Conservation (phyloP, 148 eudicot genomes). For the Cornus florida region DNA sequence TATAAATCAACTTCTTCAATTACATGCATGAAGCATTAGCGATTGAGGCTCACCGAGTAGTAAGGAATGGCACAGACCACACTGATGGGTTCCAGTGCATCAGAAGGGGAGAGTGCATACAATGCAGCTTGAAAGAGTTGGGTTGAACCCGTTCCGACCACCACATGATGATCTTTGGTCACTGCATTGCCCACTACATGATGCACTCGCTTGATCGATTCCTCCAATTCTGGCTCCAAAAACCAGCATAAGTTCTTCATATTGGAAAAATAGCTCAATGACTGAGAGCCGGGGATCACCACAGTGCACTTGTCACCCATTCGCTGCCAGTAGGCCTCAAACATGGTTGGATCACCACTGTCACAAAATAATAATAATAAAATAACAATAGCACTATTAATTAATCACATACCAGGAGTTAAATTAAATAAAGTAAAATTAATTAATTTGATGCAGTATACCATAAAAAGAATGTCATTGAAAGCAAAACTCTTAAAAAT, state of each 20-base stretch:
- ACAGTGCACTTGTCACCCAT: constrained; percentile 41
- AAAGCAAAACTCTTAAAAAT: too few relatives aligned
- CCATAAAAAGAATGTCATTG: too few relatives aligned
- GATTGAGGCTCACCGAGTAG: constrained; percentile 52
- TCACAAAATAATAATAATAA: neutral
- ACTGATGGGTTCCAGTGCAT: constrained; percentile 27
- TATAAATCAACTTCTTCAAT: neutral
- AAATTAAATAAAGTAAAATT: too few relatives aligned
- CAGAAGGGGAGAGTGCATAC: constrained; percentile 39
- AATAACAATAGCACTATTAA: too few relatives aligned
- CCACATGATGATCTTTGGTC: constrained; percentile 35
- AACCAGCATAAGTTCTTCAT: constrained; percentile 43
- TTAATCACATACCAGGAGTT: too few relatives aligned
- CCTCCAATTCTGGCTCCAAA: constrained; percentile 51
- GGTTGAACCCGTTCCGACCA: constrained; percentile 71
- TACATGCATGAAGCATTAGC: neutral
- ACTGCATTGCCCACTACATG: constrained; percentile 51
- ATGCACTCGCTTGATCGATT: constrained; percentile 47
- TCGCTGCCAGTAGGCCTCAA: constrained; percentile 52
- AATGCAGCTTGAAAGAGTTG: constrained; percentile 60
- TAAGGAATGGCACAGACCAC: constrained; percentile 64
- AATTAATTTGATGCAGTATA: too few relatives aligned
- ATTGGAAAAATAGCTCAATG: constrained; percentile 59
- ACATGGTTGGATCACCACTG: constrained; percentile 82
- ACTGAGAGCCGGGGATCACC: constrained; percentile 42